phyloP scores from a whole-genome alignment of 1,284 basidiomycete species.

The Trichosporon asahii region DNA sequence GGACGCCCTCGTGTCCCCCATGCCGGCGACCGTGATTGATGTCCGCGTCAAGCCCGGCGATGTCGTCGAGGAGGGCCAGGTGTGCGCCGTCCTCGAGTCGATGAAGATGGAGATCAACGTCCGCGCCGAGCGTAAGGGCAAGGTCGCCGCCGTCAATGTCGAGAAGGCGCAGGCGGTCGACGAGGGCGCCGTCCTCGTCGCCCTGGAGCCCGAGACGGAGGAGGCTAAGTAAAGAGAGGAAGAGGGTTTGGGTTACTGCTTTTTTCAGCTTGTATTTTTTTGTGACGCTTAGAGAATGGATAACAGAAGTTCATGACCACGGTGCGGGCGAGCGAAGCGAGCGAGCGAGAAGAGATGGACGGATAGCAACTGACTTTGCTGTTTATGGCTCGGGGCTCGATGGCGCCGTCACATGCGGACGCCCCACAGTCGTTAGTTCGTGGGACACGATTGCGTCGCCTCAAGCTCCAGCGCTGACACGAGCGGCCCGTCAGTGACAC shows the following conservation, averaged over 20 bases:
- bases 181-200: slow-evolving; percentile 74
- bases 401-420: too few relatives aligned
- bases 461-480: too few relatives aligned
- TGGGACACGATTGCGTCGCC: too few relatives aligned
- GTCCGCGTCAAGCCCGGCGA: slow-evolving; percentile 73
- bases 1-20: slow-evolving; percentile 59
- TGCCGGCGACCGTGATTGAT: slow-evolving; percentile 85
- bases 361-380: too few relatives aligned
- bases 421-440: too few relatives aligned
- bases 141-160: slow-evolving; percentile 69
- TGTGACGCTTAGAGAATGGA: neutral
- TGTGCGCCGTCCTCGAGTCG: slow-evolving; percentile 79
- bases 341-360: too few relatives aligned
- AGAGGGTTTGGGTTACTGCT: neutral
- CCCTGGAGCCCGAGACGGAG: slow-evolving; percentile 39
- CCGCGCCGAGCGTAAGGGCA: slow-evolving; percentile 64
- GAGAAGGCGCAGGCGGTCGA: slow-evolving; percentile 80
- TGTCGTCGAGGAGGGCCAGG: slow-evolving; percentile 72
- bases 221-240: neutral
- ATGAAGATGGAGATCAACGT: slow-evolving; percentile 95
- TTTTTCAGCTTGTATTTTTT: neutral
- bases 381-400: too few relatives aligned
- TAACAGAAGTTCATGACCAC: neutral
- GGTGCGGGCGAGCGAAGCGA: neutral
- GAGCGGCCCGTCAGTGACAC: neutral